These are phyloP conservation scores for Mollisia scopiformis DNA, from an alignment of 2,329 filamentous ascomycete genomes.

Conservation along the genomic window DNA sequence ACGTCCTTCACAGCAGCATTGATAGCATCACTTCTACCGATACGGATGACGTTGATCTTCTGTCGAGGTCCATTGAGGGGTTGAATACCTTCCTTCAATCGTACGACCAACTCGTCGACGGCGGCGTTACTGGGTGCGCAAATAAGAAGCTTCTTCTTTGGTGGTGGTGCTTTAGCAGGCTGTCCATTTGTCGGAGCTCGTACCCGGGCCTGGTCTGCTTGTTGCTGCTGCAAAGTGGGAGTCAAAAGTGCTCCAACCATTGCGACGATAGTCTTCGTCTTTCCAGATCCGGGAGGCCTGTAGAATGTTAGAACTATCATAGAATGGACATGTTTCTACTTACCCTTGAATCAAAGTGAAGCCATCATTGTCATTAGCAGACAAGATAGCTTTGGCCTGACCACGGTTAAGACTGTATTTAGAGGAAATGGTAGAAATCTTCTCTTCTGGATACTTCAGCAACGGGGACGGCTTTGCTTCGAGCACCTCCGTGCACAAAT, in stretches of 20 bases:
- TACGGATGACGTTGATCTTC: constrained; percentile 83
- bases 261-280: constrained; percentile 97
- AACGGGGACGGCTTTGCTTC: constrained; percentile 89
- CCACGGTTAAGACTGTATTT: constrained; percentile 87
- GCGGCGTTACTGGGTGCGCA: constrained; percentile 99
- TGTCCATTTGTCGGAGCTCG: constrained; percentile 37
- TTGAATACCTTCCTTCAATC: constrained; percentile 85
- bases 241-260: constrained; percentile 89
- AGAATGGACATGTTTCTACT: constrained; percentile 30
- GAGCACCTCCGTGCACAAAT: constrained; percentile 90
- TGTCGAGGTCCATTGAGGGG: constrained; percentile 72
- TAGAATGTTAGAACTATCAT: neutral
- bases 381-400: constrained; percentile 89
- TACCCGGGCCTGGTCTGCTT: constrained; percentile 28
- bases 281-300: constrained; percentile 89
- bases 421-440: constrained; percentile 67
- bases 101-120: constrained; percentile 92
- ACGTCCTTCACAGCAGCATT: constrained; percentile 88
- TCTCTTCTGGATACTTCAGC: constrained; percentile 76
- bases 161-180: constrained; percentile 37
- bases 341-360: constrained; percentile 95
- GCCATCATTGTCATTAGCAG: constrained; percentile 91
- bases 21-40: constrained; percentile 91
- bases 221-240: constrained; percentile 44
- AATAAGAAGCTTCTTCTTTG: constrained; percentile 84